These are phyloP conservation scores for Blastobotrys petasosporus DNA, from an alignment of 1,139 yeast species.

Conservation along the genomic window DNA sequence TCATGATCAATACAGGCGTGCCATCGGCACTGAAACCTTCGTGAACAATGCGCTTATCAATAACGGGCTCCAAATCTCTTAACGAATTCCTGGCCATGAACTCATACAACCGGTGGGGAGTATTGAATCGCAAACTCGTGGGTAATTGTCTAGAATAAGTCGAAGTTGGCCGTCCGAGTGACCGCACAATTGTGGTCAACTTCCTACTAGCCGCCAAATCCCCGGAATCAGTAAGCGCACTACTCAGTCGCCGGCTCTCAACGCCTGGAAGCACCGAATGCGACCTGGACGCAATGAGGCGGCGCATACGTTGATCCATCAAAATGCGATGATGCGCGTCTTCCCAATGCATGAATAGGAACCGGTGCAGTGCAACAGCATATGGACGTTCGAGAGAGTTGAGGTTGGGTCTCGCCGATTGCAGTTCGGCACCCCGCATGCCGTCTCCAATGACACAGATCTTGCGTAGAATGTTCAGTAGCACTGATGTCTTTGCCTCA, in stretches of 20 bases:
- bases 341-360: constrained; percentile 55
- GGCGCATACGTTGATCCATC: constrained; percentile 25
- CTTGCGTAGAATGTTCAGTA: constrained; percentile 8
- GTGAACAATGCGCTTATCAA: constrained; percentile 47
- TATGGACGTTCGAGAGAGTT: constrained; percentile 14
- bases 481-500: constrained; percentile 22
- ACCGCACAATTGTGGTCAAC: constrained; percentile 22
- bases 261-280: background rate
- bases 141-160: constrained; percentile 11
- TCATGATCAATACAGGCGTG: constrained; percentile 57
- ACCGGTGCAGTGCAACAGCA: constrained; percentile 46
- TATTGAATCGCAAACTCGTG: constrained; percentile 10
- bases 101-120: constrained; percentile 47
- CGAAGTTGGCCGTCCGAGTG: constrained; percentile 24
- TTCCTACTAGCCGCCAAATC: constrained; percentile 19
- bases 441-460: constrained; percentile 2
- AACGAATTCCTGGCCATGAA: constrained; percentile 67
- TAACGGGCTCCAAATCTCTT: constrained; percentile 44
- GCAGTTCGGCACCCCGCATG: background rate
- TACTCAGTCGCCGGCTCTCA: constrained; percentile 4
- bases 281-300: constrained; percentile 9
- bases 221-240: constrained; percentile 11
- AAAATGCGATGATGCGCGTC: constrained; percentile 36
- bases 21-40: constrained; percentile 71
- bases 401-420: background rate